Conservation (phyloP, 2,329 filamentous ascomycete genomes). For the Claviceps purpurea region DNA sequence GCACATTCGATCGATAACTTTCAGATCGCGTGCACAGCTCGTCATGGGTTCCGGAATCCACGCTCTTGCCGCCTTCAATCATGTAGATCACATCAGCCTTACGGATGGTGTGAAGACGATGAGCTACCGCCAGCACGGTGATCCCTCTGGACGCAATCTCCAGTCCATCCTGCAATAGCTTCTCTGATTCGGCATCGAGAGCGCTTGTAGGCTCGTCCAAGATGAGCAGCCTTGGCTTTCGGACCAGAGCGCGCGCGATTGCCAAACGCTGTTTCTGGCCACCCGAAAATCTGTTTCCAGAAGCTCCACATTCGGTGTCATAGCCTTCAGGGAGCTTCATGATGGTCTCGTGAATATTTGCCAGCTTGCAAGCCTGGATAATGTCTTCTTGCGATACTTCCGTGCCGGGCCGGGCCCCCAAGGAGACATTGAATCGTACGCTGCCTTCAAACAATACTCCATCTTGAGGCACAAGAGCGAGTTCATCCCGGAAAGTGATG, state of each 20-base stretch:
- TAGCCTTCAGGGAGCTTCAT: slow-evolving; percentile 40
- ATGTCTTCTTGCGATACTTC: slow-evolving; percentile 42
- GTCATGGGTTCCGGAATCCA: slow-evolving; percentile 14
- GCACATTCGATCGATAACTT: slow-evolving; percentile 1
- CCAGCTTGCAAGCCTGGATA: slow-evolving; percentile 45
- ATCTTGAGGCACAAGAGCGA: slow-evolving; percentile 38
- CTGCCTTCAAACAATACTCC: slow-evolving; percentile 35
- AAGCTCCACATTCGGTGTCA: slow-evolving; percentile 43
- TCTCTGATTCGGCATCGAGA: slow-evolving; percentile 39
- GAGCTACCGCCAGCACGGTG: slow-evolving; percentile 30
- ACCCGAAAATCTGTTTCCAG: slow-evolving; percentile 52
- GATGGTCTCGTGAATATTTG: slow-evolving; percentile 52
- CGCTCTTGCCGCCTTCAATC: slow-evolving; percentile 24
- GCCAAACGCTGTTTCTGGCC: slow-evolving; percentile 58
- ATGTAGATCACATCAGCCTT: slow-evolving; percentile 30
- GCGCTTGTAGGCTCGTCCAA: slow-evolving; percentile 39
- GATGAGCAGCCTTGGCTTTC: slow-evolving; percentile 50
- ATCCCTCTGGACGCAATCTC: slow-evolving; percentile 29
- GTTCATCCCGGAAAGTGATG: slow-evolving; percentile 30
- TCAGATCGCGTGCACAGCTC: not conserved
- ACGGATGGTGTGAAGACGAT: slow-evolving; percentile 29
- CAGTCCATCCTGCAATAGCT: slow-evolving; percentile 43
- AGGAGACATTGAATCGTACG: slow-evolving; percentile 33
- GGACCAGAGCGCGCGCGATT: slow-evolving; percentile 54
- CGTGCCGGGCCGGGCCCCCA: slow-evolving; percentile 35